Conservation (phyloP, 73 alveolate species). For the Paramecium biaurelia region DNA sequence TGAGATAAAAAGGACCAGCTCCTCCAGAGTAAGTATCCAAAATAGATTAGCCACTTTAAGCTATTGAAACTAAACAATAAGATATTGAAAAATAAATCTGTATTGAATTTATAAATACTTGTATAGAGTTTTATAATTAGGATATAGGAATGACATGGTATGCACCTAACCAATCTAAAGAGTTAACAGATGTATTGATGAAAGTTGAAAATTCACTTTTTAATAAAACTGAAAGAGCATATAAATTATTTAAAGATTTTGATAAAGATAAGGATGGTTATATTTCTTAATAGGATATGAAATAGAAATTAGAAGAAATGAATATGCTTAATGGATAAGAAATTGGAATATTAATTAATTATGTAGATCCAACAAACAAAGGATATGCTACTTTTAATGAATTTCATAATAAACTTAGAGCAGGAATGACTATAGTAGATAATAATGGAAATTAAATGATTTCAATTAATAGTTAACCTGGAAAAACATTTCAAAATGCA, state of each 20-base stretch:
- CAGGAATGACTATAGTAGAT: slow-evolving; percentile 55
- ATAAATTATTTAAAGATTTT: slow-evolving; percentile 57
- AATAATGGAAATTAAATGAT: slow-evolving; percentile 52
- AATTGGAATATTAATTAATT: slow-evolving; percentile 49
- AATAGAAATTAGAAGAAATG: slow-evolving; percentile 51
- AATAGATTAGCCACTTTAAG: neutral
- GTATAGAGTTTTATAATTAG: neutral
- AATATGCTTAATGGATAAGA: slow-evolving; percentile 32
- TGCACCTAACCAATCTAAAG: neutral
- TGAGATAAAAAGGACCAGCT: slow-evolving; percentile 57
- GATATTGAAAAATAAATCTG: neutral
- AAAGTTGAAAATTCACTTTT: slow-evolving; percentile 63
- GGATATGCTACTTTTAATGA: slow-evolving; percentile 66
- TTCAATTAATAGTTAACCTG: slow-evolving; percentile 55
- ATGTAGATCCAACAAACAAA: slow-evolving; percentile 61
- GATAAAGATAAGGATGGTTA: slow-evolving; percentile 72
- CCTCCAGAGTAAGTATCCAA: slow-evolving; percentile 50
- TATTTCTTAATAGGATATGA: slow-evolving; percentile 63
- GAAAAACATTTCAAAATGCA: neutral
- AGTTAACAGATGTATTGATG: slow-evolving; percentile 44
- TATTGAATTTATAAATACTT: neutral
- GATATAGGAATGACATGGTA: slow-evolving; percentile 27
- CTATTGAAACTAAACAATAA: neutral
- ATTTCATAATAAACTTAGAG: slow-evolving; percentile 45
- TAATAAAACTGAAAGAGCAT: slow-evolving; percentile 42